Evolutionary conservation across 805 yeast genomes (phyloP).

Genomic region (Yamadazyma sp.): DNA sequence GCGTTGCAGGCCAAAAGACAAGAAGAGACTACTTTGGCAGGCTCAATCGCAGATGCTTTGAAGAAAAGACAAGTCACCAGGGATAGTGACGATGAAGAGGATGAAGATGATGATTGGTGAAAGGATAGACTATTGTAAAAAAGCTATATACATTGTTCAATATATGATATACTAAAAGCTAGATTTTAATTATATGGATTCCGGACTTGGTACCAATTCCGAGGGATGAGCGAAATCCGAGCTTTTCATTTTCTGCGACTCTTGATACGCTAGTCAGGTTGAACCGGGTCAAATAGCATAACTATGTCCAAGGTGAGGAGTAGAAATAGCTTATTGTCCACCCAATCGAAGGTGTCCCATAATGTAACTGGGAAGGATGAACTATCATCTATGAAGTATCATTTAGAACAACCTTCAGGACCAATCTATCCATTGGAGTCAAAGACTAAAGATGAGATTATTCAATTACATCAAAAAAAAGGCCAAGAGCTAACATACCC

Average conservation of each 20-base stretch:
- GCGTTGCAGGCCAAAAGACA: conserved; percentile 64
- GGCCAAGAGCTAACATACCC: conserved; percentile 47
- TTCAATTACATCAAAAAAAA: not conserved
- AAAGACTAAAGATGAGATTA: conserved; percentile 10
- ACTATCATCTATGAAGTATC: conserved; percentile 33
- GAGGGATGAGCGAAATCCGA: not conserved
- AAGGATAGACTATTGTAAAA: conserved; percentile 4
- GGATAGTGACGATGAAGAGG: conserved; percentile 67
- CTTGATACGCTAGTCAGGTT: conserved; percentile 1
- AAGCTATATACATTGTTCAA: too few species aligned
- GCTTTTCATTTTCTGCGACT: conserved; percentile 5
- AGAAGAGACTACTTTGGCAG: conserved; percentile 64
- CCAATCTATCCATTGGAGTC: conserved; percentile 34
- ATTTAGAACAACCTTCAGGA: conserved; percentile 34
- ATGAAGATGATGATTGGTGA: conserved; percentile 50
- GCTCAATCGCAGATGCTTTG: conserved; percentile 87
- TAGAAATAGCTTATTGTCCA: conserved; percentile 28
- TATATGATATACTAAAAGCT: too few species aligned
- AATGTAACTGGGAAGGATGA: conserved; percentile 30
- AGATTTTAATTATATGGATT: too few species aligned
- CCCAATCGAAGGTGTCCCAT: conserved; percentile 20
- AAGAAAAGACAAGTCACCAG: conserved; percentile 69
- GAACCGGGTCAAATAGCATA: not conserved
- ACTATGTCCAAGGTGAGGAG: conserved; percentile 30
- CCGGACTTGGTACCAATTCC: not conserved